A percentile compares a stretch with the other conserved stretches of the same genome.
phyloP scores from a whole-genome alignment of 768 basidiomycete species.

The Phallus indusiatus region DNA sequence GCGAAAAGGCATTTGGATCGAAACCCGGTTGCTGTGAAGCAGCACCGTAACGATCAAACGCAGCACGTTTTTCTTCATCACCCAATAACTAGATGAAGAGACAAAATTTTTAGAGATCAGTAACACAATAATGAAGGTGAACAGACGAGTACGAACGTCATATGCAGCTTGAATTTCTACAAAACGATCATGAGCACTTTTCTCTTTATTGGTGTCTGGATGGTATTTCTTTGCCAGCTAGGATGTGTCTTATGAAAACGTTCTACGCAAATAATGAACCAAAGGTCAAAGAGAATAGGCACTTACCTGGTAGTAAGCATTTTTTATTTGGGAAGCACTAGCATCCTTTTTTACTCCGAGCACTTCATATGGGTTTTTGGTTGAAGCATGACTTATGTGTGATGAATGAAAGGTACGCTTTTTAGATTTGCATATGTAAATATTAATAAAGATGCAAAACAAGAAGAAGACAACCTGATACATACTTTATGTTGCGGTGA shows the following conservation, averaged over 20 bases:
- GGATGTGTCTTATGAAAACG: not conserved
- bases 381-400: constrained; percentile 33
- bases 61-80: constrained; percentile 86
- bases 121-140: not conserved
- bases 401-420: constrained; percentile 77
- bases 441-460: not conserved
- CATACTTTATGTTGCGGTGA: not conserved
- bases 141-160: constrained; percentile 52
- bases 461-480: not conserved
- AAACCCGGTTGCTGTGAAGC: constrained; percentile 92
- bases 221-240: constrained; percentile 95
- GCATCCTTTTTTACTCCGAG: constrained; percentile 84
- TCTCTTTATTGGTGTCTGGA: constrained; percentile 94
- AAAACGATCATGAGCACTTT: constrained; percentile 84
- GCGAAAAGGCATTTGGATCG: constrained; percentile 74
- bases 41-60: constrained; percentile 87
- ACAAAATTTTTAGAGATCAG: not conserved
- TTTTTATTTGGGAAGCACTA: constrained; percentile 85
- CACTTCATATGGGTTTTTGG: constrained; percentile 86
- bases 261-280: not conserved
- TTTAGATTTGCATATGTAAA: not conserved
- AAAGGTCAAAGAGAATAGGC: not conserved
- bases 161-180: constrained; percentile 96
- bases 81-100: constrained; percentile 62
- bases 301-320: constrained; percentile 88